A percentile compares a stretch with the other conserved stretches of the same genome.
Evolutionary conservation across 208 protist genomes (phyloP).

Genomic region (Trypanosoma cruzi): DNA sequence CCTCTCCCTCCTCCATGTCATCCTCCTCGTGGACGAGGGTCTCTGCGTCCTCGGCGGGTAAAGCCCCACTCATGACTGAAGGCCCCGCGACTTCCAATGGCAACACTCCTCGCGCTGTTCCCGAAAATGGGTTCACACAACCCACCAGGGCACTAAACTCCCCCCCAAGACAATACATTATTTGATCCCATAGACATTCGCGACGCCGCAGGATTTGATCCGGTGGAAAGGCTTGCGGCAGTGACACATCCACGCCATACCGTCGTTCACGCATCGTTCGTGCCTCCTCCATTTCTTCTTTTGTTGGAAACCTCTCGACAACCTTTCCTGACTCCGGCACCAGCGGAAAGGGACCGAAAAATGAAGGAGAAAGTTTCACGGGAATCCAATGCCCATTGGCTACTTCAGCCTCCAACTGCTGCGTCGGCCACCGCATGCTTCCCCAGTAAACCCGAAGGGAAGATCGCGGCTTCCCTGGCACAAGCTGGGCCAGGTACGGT

Average conservation of each 20-base stretch:
- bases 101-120: slow-evolving; percentile 34
- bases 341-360: slow-evolving; percentile 72
- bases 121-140: slow-evolving; percentile 78
- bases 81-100: slow-evolving; percentile 30
- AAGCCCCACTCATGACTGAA: slow-evolving; percentile 16
- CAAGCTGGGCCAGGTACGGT: slow-evolving; percentile 73
- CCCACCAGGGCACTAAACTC: slow-evolving; percentile 76
- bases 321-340: slow-evolving; percentile 24
- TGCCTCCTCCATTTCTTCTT: slow-evolving; percentile 50
- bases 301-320: slow-evolving; percentile 61
- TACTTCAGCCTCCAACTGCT: slow-evolving; percentile 75
- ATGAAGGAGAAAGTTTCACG: slow-evolving; percentile 74
- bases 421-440: slow-evolving; percentile 78
- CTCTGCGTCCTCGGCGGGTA: neutral
- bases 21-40: slow-evolving; percentile 1
- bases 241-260: slow-evolving; percentile 63
- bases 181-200: slow-evolving; percentile 87
- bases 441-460: slow-evolving; percentile 88
- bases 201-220: slow-evolving; percentile 72
- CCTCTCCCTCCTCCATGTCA: slow-evolving; percentile 14
- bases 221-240: slow-evolving; percentile 76
- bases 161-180: slow-evolving; percentile 80
- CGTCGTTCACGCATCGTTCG: slow-evolving; percentile 44
- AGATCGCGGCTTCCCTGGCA: slow-evolving; percentile 68
- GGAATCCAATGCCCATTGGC: slow-evolving; percentile 87